Evolutionary conservation across 2,329 filamentous ascomycete genomes (phyloP), one percentile per base, ranked within the genome.

Genomic region (Penicillium decumbens): DNA sequence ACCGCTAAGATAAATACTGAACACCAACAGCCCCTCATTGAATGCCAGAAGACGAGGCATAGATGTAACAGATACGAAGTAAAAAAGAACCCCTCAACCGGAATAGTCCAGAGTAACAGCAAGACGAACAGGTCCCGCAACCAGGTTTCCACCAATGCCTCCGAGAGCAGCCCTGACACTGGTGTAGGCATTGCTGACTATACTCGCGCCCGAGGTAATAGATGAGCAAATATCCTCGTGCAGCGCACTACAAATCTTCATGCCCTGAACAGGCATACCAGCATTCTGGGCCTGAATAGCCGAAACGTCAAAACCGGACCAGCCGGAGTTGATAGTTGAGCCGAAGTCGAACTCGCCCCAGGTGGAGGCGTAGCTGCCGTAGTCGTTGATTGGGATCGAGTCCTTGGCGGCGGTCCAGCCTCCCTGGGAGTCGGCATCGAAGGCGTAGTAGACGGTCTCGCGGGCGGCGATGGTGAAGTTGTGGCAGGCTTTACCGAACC

Each of bases 341-440:
- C 59, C 61, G 41, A 69, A 65, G 45, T 69, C 66, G 45, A 69
- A 68, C 47, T 70, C 67, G 38, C 65, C 66, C 65, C 65, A 70
- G 23, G 67, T 70, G 46, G 53, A 54, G 13, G 65, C 57, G 24
- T 65, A 69, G 12, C 56, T 60, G 32, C 67, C 67, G 24, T 42
- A 42, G 6, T 23, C 9, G 50, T 65, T 59, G 9, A 45, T 65
- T 24, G 67, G 66, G 18, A 69, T 53, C 12, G 45, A 56, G 28
- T 53, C 59, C 15, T 54, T 39, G 10, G 61, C 60, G 6, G 68
- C 68, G 12, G 60, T 63, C 35, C 61, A 70, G 24, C 62, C 67
- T 49, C 68, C 69, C 45, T 70, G 64, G 3, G 68, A 60, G 55
- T 72, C 60, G 18, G 61, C 56, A 30, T 67, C 67, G 29, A 72